These are phyloP conservation scores for Trichoderma lentiforme DNA, from an alignment of 2,329 filamentous ascomycete species.

Conservation along the genomic window DNA sequence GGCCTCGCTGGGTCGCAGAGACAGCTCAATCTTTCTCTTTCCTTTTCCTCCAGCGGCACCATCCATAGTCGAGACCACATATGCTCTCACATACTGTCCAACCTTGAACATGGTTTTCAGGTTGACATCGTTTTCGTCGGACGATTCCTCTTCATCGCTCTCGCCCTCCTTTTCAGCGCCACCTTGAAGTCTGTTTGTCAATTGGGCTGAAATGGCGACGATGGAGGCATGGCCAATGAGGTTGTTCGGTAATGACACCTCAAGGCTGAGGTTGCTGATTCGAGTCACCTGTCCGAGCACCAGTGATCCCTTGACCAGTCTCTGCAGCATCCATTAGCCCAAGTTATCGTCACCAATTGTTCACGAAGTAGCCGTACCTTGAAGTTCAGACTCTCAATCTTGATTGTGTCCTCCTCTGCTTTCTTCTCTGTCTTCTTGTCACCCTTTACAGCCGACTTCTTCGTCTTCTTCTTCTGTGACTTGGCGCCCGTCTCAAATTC, in stretches of 20 bases:
- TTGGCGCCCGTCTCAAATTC: slow-evolving; percentile 53
- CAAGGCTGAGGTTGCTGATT: slow-evolving; percentile 75
- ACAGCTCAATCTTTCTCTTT: slow-evolving; percentile 83
- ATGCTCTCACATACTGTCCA: slow-evolving; percentile 85
- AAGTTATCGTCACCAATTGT: background rate
- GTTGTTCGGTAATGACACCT: slow-evolving; percentile 86
- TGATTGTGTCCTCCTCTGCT: slow-evolving; percentile 55
- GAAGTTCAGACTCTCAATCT: slow-evolving; percentile 83
- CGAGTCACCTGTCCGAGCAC: slow-evolving; percentile 82
- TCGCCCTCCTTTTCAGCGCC: slow-evolving; percentile 55
- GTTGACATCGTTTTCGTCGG: slow-evolving; percentile 61
- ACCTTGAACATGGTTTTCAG: slow-evolving; percentile 71
- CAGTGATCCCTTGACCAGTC: slow-evolving; percentile 77
- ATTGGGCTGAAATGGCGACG: slow-evolving; percentile 79
- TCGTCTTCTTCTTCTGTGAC: slow-evolving; percentile 51
- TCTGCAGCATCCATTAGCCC: slow-evolving; percentile 45
- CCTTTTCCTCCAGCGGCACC: slow-evolving; percentile 59
- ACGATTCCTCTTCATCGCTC: slow-evolving; percentile 48
- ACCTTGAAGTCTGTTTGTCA: slow-evolving; percentile 74
- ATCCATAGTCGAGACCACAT: slow-evolving; percentile 74
- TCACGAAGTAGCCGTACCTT: slow-evolving; percentile 53
- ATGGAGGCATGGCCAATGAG: slow-evolving; percentile 85
- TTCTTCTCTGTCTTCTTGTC: slow-evolving; percentile 50
- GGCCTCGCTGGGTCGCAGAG: slow-evolving; percentile 72
- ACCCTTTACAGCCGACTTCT: slow-evolving; percentile 50